Conservation (phyloP, 2,329 filamentous ascomycete genomes). For the Periconia sp. region DNA sequence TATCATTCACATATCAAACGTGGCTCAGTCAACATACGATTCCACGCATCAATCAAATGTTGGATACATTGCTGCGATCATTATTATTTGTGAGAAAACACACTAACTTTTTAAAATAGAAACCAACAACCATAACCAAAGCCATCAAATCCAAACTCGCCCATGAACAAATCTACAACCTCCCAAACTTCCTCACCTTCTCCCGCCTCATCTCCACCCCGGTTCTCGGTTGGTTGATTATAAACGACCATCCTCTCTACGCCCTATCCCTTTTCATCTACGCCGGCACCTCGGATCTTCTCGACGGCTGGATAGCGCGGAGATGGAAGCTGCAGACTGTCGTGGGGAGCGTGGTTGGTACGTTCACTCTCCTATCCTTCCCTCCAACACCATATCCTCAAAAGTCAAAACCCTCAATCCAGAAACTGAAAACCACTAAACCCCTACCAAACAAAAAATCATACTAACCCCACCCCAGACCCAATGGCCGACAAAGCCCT, state of each 20-base stretch:
- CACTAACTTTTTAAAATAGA: constrained; percentile 2
- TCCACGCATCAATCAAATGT: neutral
- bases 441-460: neutral
- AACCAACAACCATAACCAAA: constrained; percentile 24
- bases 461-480: constrained; percentile 10
- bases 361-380: neutral
- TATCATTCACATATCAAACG: neutral
- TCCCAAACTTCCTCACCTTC: constrained; percentile 92
- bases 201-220: constrained; percentile 83
- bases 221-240: constrained; percentile 81
- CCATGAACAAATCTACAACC: constrained; percentile 88
- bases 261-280: constrained; percentile 88
- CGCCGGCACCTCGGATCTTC: constrained; percentile 84
- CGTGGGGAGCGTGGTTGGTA: constrained; percentile 78
- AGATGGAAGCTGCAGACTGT: constrained; percentile 88
- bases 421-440: neutral
- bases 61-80: neutral
- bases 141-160: constrained; percentile 38
- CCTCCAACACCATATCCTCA: neutral
- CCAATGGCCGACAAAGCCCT: constrained; percentile 96
- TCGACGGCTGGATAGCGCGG: constrained; percentile 93
- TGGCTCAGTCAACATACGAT: neutral
- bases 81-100: neutral
- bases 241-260: constrained; percentile 77
- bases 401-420: neutral